Conservation (phyloP, 2,329 filamentous ascomycete species). For the Fusarium sp. region DNA sequence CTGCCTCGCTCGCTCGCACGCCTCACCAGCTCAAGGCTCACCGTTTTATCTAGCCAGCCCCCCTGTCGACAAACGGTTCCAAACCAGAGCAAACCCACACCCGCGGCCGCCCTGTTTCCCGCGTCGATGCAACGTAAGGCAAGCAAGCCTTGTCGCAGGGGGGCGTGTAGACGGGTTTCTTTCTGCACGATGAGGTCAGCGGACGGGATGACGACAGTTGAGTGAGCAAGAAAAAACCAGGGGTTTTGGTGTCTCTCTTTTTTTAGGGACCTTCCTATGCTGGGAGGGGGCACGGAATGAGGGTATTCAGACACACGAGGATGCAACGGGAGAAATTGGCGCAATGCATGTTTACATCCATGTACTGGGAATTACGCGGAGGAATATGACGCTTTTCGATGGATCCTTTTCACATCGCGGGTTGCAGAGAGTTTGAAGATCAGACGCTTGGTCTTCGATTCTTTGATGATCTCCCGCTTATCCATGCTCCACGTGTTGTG, state of each 20-base stretch:
- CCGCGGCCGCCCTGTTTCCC: conserved; percentile 33
- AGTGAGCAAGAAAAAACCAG: not conserved
- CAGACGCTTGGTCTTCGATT: conserved; percentile 18
- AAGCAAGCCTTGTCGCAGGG: not conserved
- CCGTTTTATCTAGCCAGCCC: conserved; percentile 2
- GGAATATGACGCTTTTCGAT: not conserved
- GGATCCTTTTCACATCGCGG: not conserved
- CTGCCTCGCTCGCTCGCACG: conserved; percentile 16
- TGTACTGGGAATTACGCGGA: conserved; percentile 18
- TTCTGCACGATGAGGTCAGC: conserved; percentile 48
- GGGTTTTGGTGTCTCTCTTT: not conserved
- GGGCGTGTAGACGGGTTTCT: conserved; percentile 2
- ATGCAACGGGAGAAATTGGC: conserved; percentile 7
- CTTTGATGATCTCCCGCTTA: conserved; percentile 39
- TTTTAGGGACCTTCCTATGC: not conserved
- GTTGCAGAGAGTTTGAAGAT: conserved; percentile 22
- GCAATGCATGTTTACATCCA: conserved; percentile 14
- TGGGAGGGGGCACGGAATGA: not conserved
- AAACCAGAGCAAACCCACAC: conserved; percentile 18
- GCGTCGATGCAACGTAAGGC: conserved; percentile 3
- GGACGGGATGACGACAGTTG: conserved; percentile 43
- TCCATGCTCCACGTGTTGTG: conserved; percentile 25
- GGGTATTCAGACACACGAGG: conserved; percentile 11
- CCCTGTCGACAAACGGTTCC: conserved; percentile 11
- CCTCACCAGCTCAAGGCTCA: not conserved